Conservation (phyloP, 148 eudicot species). For the Euryodendron excelsum region DNA sequence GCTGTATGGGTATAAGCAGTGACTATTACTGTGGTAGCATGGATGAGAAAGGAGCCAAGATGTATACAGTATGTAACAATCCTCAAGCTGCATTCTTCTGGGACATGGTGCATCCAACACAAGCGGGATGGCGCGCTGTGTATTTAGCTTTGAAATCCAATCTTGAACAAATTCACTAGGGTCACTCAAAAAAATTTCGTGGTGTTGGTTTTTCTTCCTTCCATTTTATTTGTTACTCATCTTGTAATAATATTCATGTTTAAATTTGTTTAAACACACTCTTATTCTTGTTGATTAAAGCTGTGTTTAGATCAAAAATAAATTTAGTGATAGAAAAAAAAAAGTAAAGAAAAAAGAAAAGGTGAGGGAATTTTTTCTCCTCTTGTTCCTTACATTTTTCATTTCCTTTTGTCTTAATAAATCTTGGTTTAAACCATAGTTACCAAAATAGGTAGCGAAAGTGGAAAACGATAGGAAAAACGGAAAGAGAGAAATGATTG, state of each 20-base stretch:
- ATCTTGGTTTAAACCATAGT: too few relatives aligned
- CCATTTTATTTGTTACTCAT: neutral
- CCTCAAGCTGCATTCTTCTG: conserved; percentile 62
- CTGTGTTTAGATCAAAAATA: too few relatives aligned
- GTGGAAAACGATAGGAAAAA: too few relatives aligned
- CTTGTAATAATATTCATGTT: neutral
- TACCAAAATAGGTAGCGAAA: too few relatives aligned
- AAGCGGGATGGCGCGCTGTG: conserved; percentile 80
- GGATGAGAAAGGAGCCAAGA: conserved; percentile 47
- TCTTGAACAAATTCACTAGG: conserved; percentile 31
- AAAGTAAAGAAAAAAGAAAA: too few relatives aligned
- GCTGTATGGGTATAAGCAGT: conserved; percentile 53
- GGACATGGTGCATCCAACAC: conserved; percentile 77
- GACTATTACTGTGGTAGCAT: conserved; percentile 42
- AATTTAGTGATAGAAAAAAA: too few relatives aligned
- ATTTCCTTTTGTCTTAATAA: too few relatives aligned
- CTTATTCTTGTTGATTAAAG: neutral
- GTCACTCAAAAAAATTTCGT: neutral
- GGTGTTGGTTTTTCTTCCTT: neutral
- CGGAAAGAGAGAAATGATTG: too few relatives aligned
- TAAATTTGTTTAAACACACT: neutral
- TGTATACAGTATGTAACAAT: conserved; percentile 62
- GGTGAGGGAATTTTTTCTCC: too few relatives aligned
- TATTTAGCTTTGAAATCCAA: conserved; percentile 34
- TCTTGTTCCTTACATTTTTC: too few relatives aligned